Percentiles rank a stretch among this genome's conserved stretches.
Evolutionary conservation across 768 basidiomycete genomes (phyloP).

Genomic region (Suillus alpinus): DNA sequence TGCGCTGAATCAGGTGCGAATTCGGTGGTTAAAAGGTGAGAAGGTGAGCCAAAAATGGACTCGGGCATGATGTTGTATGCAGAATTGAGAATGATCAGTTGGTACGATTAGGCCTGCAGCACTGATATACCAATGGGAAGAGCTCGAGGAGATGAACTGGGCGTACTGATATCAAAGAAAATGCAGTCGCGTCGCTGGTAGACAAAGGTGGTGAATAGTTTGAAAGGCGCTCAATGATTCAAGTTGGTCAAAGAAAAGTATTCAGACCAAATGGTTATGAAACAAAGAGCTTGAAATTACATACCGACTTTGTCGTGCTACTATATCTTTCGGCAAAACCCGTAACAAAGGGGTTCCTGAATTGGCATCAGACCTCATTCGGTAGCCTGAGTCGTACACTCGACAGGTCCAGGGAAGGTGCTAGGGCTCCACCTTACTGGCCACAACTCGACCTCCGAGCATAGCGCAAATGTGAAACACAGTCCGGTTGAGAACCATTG

Average conservation of each 20-base stretch:
- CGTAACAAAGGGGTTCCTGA: not conserved
- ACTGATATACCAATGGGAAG: not conserved
- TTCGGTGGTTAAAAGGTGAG: slow-evolving; percentile 15
- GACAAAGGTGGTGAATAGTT: not conserved
- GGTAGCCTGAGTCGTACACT: no score
- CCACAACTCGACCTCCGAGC: not conserved
- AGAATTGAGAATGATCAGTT: not conserved
- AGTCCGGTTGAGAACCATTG: not conserved
- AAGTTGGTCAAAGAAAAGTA: not conserved
- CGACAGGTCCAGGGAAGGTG: no score
- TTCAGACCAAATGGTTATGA: not conserved
- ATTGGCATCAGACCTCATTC: no score
- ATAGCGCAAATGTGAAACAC: not conserved
- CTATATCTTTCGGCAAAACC: not conserved
- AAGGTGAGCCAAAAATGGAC: slow-evolving; percentile 29
- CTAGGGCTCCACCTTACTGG: no score
- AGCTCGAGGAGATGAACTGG: not conserved
- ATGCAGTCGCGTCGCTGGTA: not conserved
- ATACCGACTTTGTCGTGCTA: not conserved
- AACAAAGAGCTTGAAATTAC: not conserved
- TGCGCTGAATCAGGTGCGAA: not conserved
- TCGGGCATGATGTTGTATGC: slow-evolving; percentile 18
- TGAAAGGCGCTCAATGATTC: not conserved
- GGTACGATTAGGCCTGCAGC: not conserved
- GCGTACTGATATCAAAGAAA: not conserved